phyloP scores from a whole-genome alignment of 2,329 filamentous ascomycete genomes.

The Colletotrichum theobromicola region DNA sequence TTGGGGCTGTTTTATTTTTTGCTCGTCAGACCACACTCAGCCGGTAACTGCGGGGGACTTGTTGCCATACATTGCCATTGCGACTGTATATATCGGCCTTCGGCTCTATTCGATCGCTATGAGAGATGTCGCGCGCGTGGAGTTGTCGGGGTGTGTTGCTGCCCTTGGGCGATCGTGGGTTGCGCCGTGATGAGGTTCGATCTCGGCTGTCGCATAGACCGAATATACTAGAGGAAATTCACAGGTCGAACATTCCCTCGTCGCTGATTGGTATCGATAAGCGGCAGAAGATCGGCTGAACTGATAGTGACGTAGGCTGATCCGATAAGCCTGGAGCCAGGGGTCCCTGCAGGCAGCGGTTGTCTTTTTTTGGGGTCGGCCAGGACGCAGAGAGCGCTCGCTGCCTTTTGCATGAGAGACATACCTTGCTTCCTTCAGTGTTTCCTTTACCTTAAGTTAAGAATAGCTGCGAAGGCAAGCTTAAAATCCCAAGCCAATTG shows the following conservation, averaged over 20 bases:
- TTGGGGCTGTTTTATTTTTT: constrained; percentile 39
- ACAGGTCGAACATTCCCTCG: neutral
- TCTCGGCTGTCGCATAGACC: constrained; percentile 11
- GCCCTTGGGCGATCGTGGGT: neutral
- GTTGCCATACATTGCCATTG: constrained; percentile 10
- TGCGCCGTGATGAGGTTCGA: constrained; percentile 10
- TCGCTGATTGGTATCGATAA: constrained; percentile 14
- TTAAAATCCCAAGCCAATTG: neutral
- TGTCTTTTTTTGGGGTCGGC: neutral
- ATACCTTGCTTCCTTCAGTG: neutral
- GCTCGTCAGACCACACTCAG: constrained; percentile 19
- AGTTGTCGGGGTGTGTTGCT: neutral
- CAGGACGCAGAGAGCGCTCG: neutral
- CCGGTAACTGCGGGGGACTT: neutral
- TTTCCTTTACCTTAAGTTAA: neutral
- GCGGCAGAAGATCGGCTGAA: constrained; percentile 10
- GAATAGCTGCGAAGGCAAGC: neutral
- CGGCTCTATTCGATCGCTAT: neutral
- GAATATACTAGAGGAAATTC: neutral
- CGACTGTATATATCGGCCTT: neutral
- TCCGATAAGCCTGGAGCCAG: neutral
- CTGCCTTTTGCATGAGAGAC: neutral
- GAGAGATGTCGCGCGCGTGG: rapidly evolving
- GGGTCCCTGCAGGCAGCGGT: neutral
- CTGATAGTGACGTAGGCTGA: constrained; percentile 14